Base-by-base conservation (phyloP, 2,329 filamentous ascomycete species). In the Neocatenulostroma microsporum region DNA sequence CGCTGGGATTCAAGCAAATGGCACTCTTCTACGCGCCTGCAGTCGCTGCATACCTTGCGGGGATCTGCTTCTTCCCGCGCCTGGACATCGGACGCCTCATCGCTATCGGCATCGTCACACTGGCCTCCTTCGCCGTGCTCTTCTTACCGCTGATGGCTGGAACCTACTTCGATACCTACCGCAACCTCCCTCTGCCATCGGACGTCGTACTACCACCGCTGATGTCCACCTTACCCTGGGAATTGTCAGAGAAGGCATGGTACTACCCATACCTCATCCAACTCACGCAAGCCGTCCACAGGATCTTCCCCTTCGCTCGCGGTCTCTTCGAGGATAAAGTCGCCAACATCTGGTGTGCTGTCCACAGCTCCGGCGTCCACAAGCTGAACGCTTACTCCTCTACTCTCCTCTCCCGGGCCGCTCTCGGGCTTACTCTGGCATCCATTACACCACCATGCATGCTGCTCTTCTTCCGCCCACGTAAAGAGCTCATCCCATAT, bases 1-100 rank as follows among this genome's bases (percentile, higher is more conserved):
- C 89, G 3, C 69, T 98, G n/a, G 86, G 86, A 5, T 98, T 96
- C 71, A 98, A 98, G 69, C 91, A 98, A 62, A 98, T 98, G 93
- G 89, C 89, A 1, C 72, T 98, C 12, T 98, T 96, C 66, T 98
- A 95, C 62, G 87, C 93, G 3, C 88, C 93, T 11, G 80, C 82
- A 14, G 80, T 96, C 39, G 96, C 96, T 59, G 82, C 86, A 21
- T 98, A 88, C 55, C 77, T 98, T 2, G 69, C 96, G 1, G 91
- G 89, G 7, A 78, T 80, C 54, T 95, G 88, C 56, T 51, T 93
- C n/a, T 81, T 80, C 45, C 88, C 88, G 1, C 69, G 70, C 9
- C 62, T 88, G 51, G 80, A 82, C 38, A 51, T 80, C 2, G 58
- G 72, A 0, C 78, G 86, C 3, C 75, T 96, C 17, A 47, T 91